These are phyloP conservation scores for Acmispon strigosus DNA, from an alignment of 306 rosid genomes.

Conservation along the genomic window DNA sequence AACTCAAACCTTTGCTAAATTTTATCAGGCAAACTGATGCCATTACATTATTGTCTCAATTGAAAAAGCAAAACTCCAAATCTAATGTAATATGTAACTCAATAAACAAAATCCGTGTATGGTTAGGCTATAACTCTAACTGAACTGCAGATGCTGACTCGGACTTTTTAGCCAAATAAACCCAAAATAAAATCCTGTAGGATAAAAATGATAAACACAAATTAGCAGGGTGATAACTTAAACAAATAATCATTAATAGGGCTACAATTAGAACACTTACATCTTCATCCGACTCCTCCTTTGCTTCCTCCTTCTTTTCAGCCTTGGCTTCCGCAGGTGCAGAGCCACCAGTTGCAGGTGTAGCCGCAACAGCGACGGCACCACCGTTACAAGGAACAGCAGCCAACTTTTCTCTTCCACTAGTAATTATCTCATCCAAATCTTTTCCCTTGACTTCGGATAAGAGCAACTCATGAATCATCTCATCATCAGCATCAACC, in stretches of 20 bases:
- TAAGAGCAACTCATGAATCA: slow-evolving; percentile 45
- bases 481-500: slow-evolving; percentile 44
- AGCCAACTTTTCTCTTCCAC: slow-evolving; percentile 65
- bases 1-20: slow-evolving; percentile 9
- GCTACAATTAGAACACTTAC: slow-evolving; percentile 30
- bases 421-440: slow-evolving; percentile 54
- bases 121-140: slow-evolving; percentile 18
- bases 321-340: slow-evolving; percentile 61
- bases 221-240: neutral
- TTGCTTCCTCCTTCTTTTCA: slow-evolving; percentile 74
- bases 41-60: slow-evolving; percentile 23
- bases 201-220: neutral
- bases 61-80: slow-evolving; percentile 17
- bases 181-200: slow-evolving; percentile 77
- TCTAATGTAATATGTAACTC: slow-evolving; percentile 30
- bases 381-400: slow-evolving; percentile 62
- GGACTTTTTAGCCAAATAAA: slow-evolving; percentile 45
- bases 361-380: slow-evolving; percentile 42
- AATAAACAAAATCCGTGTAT: slow-evolving; percentile 25
- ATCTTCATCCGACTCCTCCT: slow-evolving; percentile 62
- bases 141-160: slow-evolving; percentile 15
- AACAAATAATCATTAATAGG: neutral
- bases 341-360: slow-evolving; percentile 33
- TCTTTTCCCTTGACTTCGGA: slow-evolving; percentile 55
- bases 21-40: neutral